Percentiles rank a stretch among this genome's conserved stretches.
phyloP scores from a whole-genome alignment of 2,329 filamentous ascomycete species.

The Microcyclosporella mali region DNA sequence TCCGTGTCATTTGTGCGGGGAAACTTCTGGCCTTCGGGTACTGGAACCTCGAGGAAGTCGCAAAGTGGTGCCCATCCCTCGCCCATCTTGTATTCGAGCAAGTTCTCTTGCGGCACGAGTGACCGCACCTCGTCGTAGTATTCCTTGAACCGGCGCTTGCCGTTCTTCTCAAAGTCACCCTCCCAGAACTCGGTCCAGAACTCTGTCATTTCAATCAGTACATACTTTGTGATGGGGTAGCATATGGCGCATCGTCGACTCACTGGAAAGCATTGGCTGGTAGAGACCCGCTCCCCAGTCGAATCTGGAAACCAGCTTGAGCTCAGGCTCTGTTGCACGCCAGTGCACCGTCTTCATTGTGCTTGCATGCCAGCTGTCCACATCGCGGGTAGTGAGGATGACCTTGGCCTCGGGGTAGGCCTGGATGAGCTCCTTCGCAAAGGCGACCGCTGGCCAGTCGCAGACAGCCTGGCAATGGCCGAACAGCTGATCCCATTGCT shows the following conservation, averaged over 20 bases:
- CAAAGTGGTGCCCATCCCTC: constrained; percentile 51
- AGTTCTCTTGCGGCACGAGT: constrained; percentile 43
- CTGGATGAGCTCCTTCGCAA: constrained; percentile 63
- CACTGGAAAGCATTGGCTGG: constrained; percentile 60
- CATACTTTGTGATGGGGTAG: not conserved
- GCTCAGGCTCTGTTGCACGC: constrained; percentile 59
- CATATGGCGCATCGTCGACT: constrained; percentile 15
- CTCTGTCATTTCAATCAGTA: constrained; percentile 31
- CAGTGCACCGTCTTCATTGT: constrained; percentile 64
- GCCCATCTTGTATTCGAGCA: constrained; percentile 50
- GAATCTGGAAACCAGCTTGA: constrained; percentile 47
- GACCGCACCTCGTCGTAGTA: constrained; percentile 50
- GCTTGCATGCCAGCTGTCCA: constrained; percentile 58
- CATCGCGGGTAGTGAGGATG: constrained; percentile 60
- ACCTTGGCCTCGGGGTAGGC: constrained; percentile 69
- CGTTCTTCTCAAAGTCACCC: constrained; percentile 59
- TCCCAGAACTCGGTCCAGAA: constrained; percentile 65
- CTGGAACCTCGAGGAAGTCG: constrained; percentile 49
- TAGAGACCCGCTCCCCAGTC: constrained; percentile 63
- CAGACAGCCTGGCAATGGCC: constrained; percentile 61
- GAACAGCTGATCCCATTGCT: constrained; percentile 64
- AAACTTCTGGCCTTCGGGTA: constrained; percentile 45
- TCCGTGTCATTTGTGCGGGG: constrained; percentile 50
- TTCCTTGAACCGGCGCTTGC: constrained; percentile 56
- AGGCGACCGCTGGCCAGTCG: constrained; percentile 63